A percentile compares a stretch with the other conserved stretches of the same genome.
phyloP scores from a whole-genome alignment of 169 alveolate species.

The Cryptosporidium ubiquitum region DNA sequence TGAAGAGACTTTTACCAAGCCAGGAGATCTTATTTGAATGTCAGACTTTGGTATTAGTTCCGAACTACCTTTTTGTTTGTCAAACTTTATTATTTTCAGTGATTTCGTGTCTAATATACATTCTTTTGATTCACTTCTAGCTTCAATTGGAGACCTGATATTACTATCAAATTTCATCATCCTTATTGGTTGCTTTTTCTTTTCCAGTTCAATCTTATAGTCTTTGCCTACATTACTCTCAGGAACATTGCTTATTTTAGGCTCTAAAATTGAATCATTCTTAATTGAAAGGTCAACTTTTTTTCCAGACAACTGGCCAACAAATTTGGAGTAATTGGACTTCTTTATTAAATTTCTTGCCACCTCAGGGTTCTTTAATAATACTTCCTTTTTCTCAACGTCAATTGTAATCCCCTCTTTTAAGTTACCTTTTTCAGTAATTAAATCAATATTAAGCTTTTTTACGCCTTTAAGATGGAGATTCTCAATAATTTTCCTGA shows the following conservation, averaged over 20 bases:
- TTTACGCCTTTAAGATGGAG: not conserved
- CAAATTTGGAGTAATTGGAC: not conserved
- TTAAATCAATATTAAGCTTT: not conserved
- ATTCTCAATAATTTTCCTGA: not conserved
- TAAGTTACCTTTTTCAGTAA: not conserved
- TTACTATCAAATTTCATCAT: not conserved
- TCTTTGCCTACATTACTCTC: not conserved
- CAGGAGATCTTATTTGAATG: not conserved
- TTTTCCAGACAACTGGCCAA: not conserved
- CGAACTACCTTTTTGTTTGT: not conserved
- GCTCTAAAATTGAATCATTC: not conserved
- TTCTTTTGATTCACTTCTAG: not conserved
- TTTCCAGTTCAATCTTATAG: too few relatives aligned
- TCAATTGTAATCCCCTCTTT: not conserved
- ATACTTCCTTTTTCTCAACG: constrained; percentile 2
- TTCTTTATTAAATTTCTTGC: not conserved
- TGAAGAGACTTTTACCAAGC: not conserved
- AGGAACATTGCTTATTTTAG: not conserved
- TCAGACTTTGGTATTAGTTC: not conserved
- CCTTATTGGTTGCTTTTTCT: not conserved
- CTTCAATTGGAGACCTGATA: not conserved
- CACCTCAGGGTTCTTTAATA: not conserved
- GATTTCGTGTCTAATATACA: not conserved
- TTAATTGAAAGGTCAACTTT: not conserved
- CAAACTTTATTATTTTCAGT: not conserved